Conservation (phyloP, 1,139 yeast genomes). For the Pneumocystis murina region DNA sequence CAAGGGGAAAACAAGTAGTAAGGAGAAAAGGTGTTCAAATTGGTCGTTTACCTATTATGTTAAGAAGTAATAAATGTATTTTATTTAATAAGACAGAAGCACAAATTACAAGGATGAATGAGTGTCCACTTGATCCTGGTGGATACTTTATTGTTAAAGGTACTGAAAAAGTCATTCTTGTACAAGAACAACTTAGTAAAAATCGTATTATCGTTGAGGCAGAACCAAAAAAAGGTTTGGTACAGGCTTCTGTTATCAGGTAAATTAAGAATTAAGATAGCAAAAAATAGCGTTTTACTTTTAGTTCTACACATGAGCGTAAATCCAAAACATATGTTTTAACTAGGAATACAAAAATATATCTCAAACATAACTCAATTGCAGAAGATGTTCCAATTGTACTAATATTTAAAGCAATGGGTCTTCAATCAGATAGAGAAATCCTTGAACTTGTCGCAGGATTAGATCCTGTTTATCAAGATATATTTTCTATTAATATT, state of each 20-base stretch:
- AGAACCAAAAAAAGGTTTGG: constrained; percentile 83
- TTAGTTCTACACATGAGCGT: constrained; percentile 84
- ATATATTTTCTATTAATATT: constrained; percentile 76
- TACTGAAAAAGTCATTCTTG: constrained; percentile 90
- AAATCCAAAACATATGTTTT: constrained; percentile 93
- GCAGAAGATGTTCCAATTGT: constrained; percentile 94
- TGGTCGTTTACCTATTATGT: constrained; percentile 97
- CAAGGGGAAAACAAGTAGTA: constrained; percentile 83
- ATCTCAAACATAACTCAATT: constrained; percentile 84
- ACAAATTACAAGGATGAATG: constrained; percentile 78
- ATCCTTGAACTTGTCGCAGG: constrained; percentile 92
- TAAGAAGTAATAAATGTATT: constrained; percentile 81
- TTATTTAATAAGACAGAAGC: constrained; percentile 61
- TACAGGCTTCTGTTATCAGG: constrained; percentile 88
- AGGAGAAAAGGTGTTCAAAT: constrained; percentile 82
- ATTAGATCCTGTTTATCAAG: constrained; percentile 72
- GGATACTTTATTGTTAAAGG: constrained; percentile 97
- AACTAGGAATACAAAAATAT: constrained; percentile 77
- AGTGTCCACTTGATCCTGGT: constrained; percentile 97
- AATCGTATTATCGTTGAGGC: constrained; percentile 97
- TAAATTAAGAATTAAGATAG: neutral
- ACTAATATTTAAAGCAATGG: constrained; percentile 85
- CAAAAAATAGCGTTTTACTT: neutral
- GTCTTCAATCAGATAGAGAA: constrained; percentile 81
- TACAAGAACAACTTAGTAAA: constrained; percentile 91